Conservation (phyloP, 1,284 basidiomycete genomes). For the Vanrija sp. region DNA sequence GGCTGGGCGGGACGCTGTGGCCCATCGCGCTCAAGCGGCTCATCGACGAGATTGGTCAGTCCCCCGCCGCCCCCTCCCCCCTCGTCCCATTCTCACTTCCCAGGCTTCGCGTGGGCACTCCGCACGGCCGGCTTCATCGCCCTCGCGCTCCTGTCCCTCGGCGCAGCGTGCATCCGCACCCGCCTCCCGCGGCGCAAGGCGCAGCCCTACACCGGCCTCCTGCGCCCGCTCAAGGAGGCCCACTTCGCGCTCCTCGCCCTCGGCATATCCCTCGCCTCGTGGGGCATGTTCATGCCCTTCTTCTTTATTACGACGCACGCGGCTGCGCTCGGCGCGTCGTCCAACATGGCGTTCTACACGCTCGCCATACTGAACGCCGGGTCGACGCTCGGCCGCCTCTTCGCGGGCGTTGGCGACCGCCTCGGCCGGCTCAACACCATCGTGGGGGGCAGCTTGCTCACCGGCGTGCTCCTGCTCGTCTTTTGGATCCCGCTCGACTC, state of each 20-base stretch:
- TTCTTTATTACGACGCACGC: constrained; percentile 37
- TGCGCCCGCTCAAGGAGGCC: constrained; percentile 23
- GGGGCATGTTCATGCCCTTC: constrained; percentile 35
- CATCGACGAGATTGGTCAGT: constrained; percentile 4
- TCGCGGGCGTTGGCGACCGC: constrained; percentile 8
- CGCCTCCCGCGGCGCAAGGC: constrained; percentile 20
- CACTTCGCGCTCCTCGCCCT: constrained; percentile 22
- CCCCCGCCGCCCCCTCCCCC: neutral
- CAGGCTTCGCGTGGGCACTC: constrained; percentile 25
- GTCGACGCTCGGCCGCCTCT: constrained; percentile 23
- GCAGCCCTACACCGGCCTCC: constrained; percentile 13
- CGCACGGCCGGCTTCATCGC: constrained; percentile 28
- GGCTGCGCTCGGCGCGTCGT: constrained; percentile 24
- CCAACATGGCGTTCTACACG: constrained; percentile 27
- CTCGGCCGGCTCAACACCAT: constrained; percentile 34
- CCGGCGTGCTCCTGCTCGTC: constrained; percentile 20
- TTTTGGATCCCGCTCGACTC: constrained; percentile 26
- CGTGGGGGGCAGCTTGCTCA: constrained; percentile 17
- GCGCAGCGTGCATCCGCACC: constrained; percentile 17
- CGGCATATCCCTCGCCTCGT: constrained; percentile 28
- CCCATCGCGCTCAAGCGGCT: constrained; percentile 6
- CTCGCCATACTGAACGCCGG: constrained; percentile 37
- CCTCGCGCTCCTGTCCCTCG: constrained; percentile 19
- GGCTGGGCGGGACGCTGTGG: constrained; percentile 42
- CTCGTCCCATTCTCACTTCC: no score